A percentile compares a stretch with the other conserved stretches of the same genome.
Conservation (phyloP, 768 basidiomycete species). For the Coprinopsis cinerea region DNA sequence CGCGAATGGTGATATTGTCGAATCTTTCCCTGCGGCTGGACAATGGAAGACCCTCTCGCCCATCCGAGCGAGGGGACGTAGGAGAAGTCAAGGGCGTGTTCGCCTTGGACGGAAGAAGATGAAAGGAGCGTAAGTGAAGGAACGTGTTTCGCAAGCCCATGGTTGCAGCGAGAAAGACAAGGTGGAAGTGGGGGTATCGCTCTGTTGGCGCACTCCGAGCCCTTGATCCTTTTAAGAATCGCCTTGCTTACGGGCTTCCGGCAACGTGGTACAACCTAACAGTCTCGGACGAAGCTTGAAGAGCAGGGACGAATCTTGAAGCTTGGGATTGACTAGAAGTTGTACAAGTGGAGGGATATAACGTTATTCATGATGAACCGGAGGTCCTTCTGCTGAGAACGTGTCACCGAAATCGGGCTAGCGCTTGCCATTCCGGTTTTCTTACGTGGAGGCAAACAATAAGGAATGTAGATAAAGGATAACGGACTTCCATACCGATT, state of each 20-base stretch:
- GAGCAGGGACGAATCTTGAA: not conserved
- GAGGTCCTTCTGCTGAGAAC: not conserved
- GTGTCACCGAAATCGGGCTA: no score
- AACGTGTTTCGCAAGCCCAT: constrained; percentile 30
- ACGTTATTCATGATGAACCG: not conserved
- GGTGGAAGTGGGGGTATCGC: constrained; percentile 4
- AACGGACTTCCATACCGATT: no score
- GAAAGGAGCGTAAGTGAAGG: constrained; percentile 37
- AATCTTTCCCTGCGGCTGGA: not conserved
- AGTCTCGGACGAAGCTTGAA: no score
- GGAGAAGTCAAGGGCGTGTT: not conserved
- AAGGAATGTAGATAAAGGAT: no score
- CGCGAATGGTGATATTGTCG: constrained; percentile 21
- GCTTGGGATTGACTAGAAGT: not conserved
- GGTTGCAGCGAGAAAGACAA: constrained; percentile 25
- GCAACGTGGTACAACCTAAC: not conserved
- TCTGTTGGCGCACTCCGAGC: not conserved
- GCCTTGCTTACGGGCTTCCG: not conserved
- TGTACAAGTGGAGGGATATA: constrained; percentile 1
- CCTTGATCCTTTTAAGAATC: no score
- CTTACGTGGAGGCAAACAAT: not conserved
- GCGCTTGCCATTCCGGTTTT: not conserved
- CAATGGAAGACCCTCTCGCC: not conserved
- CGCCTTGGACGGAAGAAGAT: constrained; percentile 27
- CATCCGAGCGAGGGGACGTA: not conserved